Evolutionary conservation across 2,329 filamentous ascomycete genomes (phyloP).

Genomic region (Trichophyton simii): DNA sequence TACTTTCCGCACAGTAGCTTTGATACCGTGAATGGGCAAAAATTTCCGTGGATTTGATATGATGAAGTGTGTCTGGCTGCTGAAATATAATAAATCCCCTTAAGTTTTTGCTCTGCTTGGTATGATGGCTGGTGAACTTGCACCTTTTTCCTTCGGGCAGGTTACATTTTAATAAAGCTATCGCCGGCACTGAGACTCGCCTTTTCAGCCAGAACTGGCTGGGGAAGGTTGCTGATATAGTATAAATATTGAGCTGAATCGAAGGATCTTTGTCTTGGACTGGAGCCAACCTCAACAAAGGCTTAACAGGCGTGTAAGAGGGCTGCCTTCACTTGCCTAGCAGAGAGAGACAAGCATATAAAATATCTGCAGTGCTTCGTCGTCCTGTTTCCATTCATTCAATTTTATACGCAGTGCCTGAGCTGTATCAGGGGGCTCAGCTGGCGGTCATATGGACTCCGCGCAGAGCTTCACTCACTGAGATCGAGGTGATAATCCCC

Average conservation of each 20-base stretch:
- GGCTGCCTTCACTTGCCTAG: not conserved
- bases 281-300: not conserved
- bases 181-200: not conserved
- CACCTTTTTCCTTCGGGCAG: not conserved
- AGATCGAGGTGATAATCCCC: not conserved
- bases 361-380: not conserved
- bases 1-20: not conserved
- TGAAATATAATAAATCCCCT: not conserved
- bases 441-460: not conserved
- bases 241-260: not conserved
- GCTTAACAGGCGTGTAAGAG: not conserved
- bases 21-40: not conserved
- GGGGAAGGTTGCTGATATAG: not conserved
- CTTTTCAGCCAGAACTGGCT: not conserved
- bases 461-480: not conserved
- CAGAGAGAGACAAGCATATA: not conserved
- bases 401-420: not conserved
- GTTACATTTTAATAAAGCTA: not conserved
- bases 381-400: not conserved
- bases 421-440: not conserved
- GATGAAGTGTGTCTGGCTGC: not conserved
- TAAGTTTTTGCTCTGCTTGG: not conserved
- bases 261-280: not conserved
- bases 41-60: not conserved
- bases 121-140: not conserved